Evolutionary conservation across 1,139 yeast genomes (phyloP).

Genomic region (Nakaseomyces bracarensis): DNA sequence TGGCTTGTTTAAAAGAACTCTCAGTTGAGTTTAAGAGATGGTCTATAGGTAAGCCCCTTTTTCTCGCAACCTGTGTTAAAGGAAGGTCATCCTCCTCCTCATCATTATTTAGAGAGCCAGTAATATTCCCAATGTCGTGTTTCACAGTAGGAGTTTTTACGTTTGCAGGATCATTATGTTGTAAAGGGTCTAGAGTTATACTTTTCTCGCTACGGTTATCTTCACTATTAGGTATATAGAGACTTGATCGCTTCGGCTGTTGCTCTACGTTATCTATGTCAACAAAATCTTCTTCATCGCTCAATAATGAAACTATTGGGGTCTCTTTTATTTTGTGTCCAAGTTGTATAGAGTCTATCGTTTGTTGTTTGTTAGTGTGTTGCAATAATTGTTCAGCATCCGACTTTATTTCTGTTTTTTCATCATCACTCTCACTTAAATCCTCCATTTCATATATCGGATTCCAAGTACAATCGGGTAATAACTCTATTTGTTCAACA

Average conservation of each 20-base stretch:
- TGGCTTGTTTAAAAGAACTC: background rate
- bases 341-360: background rate
- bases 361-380: background rate
- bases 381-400: background rate
- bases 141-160: too few species aligned
- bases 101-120: too few species aligned
- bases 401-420: background rate
- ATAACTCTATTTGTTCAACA: conserved; percentile 47
- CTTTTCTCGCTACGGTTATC: too few species aligned
- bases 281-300: conserved; percentile 5
- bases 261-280: background rate
- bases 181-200: too few species aligned
- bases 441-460: conserved; percentile 26
- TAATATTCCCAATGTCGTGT: too few species aligned
- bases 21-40: background rate
- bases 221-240: too few species aligned
- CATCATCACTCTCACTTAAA: conserved; percentile 25
- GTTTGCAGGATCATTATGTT: too few species aligned
- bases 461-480: conserved; percentile 54
- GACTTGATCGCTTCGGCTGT: too few species aligned
- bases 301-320: conserved; percentile 6
- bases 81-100: conserved; percentile 8
- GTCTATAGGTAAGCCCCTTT: conserved; percentile 3
- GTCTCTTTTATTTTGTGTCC: conserved; percentile 11
- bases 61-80: conserved; percentile 7